Conservation (phyloP, 805 yeast genomes). For the Cyberlindnera nakhonratchasimensis region DNA sequence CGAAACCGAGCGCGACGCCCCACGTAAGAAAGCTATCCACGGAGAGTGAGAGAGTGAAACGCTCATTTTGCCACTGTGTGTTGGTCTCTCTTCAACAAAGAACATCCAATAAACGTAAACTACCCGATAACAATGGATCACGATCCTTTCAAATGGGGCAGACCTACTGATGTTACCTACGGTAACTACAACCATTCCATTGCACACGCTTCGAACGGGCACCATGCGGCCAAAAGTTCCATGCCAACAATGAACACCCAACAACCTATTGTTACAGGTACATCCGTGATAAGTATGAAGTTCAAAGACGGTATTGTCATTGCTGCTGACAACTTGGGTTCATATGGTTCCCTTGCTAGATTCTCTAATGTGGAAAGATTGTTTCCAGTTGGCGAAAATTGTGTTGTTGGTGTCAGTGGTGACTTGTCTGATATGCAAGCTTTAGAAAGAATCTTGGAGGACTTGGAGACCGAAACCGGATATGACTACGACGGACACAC, state of each 20-base stretch:
- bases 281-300: constrained; percentile 90
- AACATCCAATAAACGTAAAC: not conserved
- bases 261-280: constrained; percentile 94
- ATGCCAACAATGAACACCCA: constrained; percentile 83
- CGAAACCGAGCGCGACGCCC: not conserved
- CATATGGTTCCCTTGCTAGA: constrained; percentile 90
- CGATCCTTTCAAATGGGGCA: constrained; percentile 94
- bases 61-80: constrained; percentile 9
- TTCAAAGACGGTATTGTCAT: constrained; percentile 85
- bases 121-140: constrained; percentile 74
- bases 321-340: constrained; percentile 93
- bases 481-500: constrained; percentile 71
- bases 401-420: constrained; percentile 92
- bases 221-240: constrained; percentile 5
- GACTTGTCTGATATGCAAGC: constrained; percentile 93
- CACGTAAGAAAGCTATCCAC: too few species aligned
- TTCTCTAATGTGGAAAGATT: constrained; percentile 84
- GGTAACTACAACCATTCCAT: constrained; percentile 77
- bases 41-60: too few species aligned
- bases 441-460: constrained; percentile 68
- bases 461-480: constrained; percentile 71
- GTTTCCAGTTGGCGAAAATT: constrained; percentile 75
- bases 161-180: constrained; percentile 79
- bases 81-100: not conserved
- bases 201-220: constrained; percentile 39